Evolutionary conservation across 129 eudicot genomes (phyloP).

Genomic region (Heracleum sosnowskyi): DNA sequence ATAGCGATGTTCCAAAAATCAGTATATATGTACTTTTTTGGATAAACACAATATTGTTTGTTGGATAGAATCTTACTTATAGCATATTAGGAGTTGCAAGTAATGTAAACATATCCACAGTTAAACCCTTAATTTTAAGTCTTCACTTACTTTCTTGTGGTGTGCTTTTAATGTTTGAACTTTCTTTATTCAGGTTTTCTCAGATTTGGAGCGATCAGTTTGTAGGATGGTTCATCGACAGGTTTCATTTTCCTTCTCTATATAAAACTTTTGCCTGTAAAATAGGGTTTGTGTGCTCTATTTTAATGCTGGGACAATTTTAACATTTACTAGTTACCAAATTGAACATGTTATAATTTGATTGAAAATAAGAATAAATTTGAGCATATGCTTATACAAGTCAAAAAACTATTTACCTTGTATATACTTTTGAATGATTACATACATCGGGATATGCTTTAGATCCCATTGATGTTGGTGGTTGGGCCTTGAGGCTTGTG

Average conservation of each 20-base stretch:
- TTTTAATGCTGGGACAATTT: neutral
- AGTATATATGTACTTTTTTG: neutral
- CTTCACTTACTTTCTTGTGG: neutral
- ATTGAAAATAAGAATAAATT: neutral
- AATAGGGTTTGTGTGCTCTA: constrained; percentile 25
- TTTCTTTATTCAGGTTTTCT: constrained; percentile 36
- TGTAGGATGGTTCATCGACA: constrained; percentile 68
- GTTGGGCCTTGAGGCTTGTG: neutral
- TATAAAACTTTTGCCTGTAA: neutral
- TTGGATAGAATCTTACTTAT: neutral
- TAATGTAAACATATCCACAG: neutral
- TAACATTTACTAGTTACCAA: neutral
- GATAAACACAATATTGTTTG: neutral
- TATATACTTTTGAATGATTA: neutral
- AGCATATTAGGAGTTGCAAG: neutral
- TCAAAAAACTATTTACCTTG: neutral
- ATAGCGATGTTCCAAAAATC: neutral
- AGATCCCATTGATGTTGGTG: neutral
- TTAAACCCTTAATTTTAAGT: neutral
- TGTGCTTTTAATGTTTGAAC: neutral
- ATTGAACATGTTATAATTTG: neutral
- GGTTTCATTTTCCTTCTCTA: constrained; percentile 20
- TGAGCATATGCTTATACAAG: neutral
- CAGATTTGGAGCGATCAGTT: constrained; percentile 65
- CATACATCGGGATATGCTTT: neutral